Evolutionary conservation across 805 yeast genomes (phyloP), one percentile per base, ranked within the genome.

Genomic region (Kluyveromyces starmeri): DNA sequence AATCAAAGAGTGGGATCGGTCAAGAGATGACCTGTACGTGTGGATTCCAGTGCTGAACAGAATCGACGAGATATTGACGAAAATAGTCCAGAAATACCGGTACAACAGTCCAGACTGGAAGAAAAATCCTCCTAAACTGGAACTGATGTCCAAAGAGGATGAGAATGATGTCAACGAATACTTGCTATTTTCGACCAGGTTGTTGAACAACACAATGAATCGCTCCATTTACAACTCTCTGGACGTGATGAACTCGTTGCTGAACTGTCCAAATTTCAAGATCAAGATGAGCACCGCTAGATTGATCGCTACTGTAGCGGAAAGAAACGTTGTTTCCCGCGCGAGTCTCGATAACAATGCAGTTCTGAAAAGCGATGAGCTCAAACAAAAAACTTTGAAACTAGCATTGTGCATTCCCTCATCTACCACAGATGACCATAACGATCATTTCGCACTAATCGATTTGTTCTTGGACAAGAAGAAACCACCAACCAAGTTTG

Each of bases 11-110:
- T 78, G 85, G 85, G 70, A 69, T 20, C 60, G 77, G 16, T 78
- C 84, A 7, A 65, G 75, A 40, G 83, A 81, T 23, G 81, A 83
- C 45, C 57, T 89, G 21, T 70, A 69, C 40, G 78, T 77, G 39
- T 88, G 95, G 92, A 71, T 83, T 19, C 70, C 79, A 0, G 74
- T 83, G 1, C 62, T 89, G 46, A 81, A 85, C 54, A 65, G 78
- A 46, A 74, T 88, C 49, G 96, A 88, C 51, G 68, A 64, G 9
- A 67, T 83, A 5, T 60, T 83, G 35, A 81, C 75, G 34, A 46
- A 48, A 3, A 61, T 70, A 15, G 69, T 81, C 11, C 58, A 58
- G 6, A 73, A 73, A 40, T 80, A 83, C 47, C 35, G 44, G 2
- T 55, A 57, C 32, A 40, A 42, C 8, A 39, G 51, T 5, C 22